Conservation (phyloP, 768 basidiomycete species). For the Lactarius deliciosus region DNA sequence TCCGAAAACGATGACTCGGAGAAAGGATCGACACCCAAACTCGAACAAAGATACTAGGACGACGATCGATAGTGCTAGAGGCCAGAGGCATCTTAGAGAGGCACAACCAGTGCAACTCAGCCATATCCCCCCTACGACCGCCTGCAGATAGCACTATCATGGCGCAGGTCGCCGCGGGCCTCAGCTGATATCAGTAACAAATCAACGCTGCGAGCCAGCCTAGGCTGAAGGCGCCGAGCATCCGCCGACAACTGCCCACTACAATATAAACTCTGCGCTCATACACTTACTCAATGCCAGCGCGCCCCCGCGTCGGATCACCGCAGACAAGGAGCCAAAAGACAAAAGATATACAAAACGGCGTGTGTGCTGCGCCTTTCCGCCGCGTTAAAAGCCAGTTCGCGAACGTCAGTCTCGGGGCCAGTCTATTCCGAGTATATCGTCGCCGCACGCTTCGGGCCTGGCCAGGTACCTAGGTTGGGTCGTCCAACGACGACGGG, state of each 20-base stretch:
- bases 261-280: background rate
- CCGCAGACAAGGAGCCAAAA: background rate
- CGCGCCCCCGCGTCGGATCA: background rate
- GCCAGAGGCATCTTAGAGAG: background rate
- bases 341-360: background rate
- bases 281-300: background rate
- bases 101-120: background rate
- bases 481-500: background rate
- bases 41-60: background rate
- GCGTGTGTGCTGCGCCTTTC: background rate
- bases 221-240: background rate
- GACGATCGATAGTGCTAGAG: background rate
- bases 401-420: background rate
- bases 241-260: background rate
- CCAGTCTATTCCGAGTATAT: background rate
- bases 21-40: constrained; percentile 1
- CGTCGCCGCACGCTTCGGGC: background rate
- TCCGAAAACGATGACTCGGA: background rate
- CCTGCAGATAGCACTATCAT: background rate
- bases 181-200: background rate
- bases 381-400: background rate
- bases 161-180: background rate
- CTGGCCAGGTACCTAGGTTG: background rate
- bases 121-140: background rate
- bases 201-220: background rate